phyloP scores from a whole-genome alignment of 495 filamentous ascomycete species.

The Podospora anserina region DNA sequence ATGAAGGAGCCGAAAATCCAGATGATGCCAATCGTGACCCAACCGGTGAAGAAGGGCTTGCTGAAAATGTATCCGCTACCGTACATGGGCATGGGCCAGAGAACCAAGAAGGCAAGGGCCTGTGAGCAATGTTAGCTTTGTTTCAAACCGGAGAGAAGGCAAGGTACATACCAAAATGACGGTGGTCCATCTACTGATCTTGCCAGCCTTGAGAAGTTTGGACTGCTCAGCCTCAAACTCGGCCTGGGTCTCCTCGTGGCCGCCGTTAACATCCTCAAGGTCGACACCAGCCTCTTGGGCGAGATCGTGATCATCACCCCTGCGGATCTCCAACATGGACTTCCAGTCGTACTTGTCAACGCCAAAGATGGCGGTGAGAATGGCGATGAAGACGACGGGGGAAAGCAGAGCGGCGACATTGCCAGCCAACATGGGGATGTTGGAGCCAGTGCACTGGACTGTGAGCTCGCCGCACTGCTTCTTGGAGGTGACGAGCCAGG shows the following conservation, averaged over 20 bases:
- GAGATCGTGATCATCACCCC: conserved; percentile 78
- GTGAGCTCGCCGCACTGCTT: conserved; percentile 69
- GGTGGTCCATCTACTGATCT: conserved; percentile 76
- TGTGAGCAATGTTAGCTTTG: conserved; percentile 8
- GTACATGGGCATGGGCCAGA: conserved; percentile 97
- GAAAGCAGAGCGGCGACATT: conserved; percentile 75
- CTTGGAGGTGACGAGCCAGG: conserved; percentile 88
- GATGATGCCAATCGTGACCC: conserved; percentile 79
- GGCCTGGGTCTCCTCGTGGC: conserved; percentile 36
- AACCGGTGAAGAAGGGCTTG: conserved; percentile 89
- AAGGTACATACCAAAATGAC: conserved; percentile 50
- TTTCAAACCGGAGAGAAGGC: neutral
- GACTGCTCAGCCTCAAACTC: conserved; percentile 58
- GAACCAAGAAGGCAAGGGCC: conserved; percentile 72
- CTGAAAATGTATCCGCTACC: conserved; percentile 82
- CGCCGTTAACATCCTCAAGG: conserved; percentile 64
- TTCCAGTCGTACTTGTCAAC: conserved; percentile 86
- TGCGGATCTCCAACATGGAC: conserved; percentile 79
- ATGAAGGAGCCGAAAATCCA: conserved; percentile 78
- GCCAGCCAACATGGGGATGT: conserved; percentile 87
- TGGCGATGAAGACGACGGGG: conserved; percentile 72
- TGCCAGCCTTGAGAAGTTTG: conserved; percentile 67
- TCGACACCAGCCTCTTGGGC: conserved; percentile 66
- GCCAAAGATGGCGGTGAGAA: conserved; percentile 72
- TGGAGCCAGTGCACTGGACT: conserved; percentile 73